phyloP scores from a whole-genome alignment of 352 stramenopile genomes.

The Pythium sukuiense region DNA sequence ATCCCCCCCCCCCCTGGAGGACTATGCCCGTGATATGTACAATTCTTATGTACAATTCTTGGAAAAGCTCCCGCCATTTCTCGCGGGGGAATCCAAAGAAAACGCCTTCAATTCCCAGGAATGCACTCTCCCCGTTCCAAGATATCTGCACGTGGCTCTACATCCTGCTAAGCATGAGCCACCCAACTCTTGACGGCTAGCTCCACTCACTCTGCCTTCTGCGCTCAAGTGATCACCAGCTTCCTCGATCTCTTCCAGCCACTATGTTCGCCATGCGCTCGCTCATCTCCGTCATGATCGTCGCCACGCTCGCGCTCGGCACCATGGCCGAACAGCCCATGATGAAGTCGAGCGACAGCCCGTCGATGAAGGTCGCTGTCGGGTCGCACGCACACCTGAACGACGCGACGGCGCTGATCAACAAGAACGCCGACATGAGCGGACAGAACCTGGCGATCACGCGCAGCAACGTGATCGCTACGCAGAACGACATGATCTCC shows the following conservation, averaged over 20 bases:
- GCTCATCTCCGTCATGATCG: conserved; percentile 15
- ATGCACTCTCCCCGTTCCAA: not conserved
- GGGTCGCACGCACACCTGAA: not conserved
- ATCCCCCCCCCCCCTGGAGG: too few species aligned
- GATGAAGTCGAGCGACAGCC: not conserved
- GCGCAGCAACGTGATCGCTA: conserved; percentile 14
- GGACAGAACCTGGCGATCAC: conserved; percentile 22
- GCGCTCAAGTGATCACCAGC: not conserved
- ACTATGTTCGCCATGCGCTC: not conserved
- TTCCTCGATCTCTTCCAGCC: not conserved
- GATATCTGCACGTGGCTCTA: not conserved
- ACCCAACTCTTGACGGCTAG: not conserved
- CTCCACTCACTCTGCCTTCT: not conserved
- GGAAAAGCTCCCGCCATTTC: not conserved
- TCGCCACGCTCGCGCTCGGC: not conserved
- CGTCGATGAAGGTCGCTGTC: conserved; percentile 5
- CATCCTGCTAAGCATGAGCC: not conserved
- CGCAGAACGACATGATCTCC: conserved; percentile 13
- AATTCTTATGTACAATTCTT: too few species aligned
- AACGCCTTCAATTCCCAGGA: not conserved
- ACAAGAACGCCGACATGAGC: conserved; percentile 17
- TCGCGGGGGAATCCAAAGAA: too few species aligned
- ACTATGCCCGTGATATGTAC: too few species aligned
- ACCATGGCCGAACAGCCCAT: not conserved
- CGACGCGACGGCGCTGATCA: conserved; percentile 12